Conservation (phyloP, 1,284 basidiomycete species). For the Sanghuangporus baumii region DNA sequence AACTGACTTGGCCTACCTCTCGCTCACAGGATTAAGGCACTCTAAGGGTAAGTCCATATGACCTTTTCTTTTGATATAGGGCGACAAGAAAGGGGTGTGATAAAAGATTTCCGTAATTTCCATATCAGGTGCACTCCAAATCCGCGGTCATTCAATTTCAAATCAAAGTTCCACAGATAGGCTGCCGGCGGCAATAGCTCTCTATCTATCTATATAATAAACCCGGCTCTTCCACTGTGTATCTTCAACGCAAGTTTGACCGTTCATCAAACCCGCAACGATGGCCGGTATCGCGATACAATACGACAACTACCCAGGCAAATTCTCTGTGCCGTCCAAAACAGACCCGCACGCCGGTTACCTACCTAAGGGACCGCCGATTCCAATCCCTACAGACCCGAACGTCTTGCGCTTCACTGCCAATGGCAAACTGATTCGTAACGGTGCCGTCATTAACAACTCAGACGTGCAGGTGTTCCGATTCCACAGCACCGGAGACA, state of each 20-base stretch:
- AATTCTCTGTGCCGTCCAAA: background rate
- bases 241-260: background rate
- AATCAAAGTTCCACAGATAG: background rate
- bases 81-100: background rate
- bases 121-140: background rate
- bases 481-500: background rate
- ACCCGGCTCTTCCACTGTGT: background rate
- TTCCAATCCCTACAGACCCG: background rate
- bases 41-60: background rate
- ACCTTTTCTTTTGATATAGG: background rate
- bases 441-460: background rate
- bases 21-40: background rate
- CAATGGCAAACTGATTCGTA: background rate
- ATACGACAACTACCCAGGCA: background rate
- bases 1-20: background rate
- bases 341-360: background rate
- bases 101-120: background rate
- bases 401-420: constrained; percentile 9
- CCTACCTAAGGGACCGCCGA: background rate
- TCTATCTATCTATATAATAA: background rate
- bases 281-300: background rate
- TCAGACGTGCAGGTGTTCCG: background rate
- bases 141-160: background rate
- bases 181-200: background rate
- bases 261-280: background rate